These are phyloP conservation scores for Haematococcus sp. DNA, from an alignment of 139 green algal genomes.

Conservation along the genomic window DNA sequence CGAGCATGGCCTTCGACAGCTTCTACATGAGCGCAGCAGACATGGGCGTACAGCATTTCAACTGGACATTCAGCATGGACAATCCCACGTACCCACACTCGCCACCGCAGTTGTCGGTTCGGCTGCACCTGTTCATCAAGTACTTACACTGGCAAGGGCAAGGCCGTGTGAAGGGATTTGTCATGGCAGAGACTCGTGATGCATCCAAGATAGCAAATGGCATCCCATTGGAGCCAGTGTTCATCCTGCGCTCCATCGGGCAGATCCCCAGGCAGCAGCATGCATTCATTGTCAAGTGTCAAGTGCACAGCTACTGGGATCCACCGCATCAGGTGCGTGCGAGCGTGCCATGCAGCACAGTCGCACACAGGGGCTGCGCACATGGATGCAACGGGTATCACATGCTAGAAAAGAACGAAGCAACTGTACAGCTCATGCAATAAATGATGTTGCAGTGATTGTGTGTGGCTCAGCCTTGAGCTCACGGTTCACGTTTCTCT, in stretches of 20 bases:
- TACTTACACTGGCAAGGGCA: constrained; percentile 1
- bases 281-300: not conserved
- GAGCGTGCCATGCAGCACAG: not conserved
- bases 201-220: not conserved
- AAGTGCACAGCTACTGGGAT: constrained; percentile 21
- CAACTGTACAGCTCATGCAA: too few species aligned
- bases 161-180: constrained; percentile 12
- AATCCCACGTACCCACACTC: constrained; percentile 17
- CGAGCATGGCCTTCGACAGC: too few species aligned
- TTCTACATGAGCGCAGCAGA: constrained; percentile 2
- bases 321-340: constrained; percentile 3
- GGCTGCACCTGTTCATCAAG: constrained; percentile 5
- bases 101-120: constrained; percentile 2
- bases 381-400: too few species aligned
- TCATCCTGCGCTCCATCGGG: not conserved
- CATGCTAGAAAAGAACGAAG: too few species aligned
- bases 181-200: constrained; percentile 17
- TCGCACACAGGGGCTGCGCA: too few species aligned
- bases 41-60: constrained; percentile 15
- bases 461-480: too few species aligned
- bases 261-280: not conserved
- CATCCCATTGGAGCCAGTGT: not conserved
- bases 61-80: not conserved
- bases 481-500: too few species aligned
- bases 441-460: too few species aligned